A percentile compares a stretch with the other conserved stretches of the same genome.
phyloP scores from a whole-genome alignment of 2,329 filamentous ascomycete genomes.

The Magnaporthiopsis incrustans region DNA sequence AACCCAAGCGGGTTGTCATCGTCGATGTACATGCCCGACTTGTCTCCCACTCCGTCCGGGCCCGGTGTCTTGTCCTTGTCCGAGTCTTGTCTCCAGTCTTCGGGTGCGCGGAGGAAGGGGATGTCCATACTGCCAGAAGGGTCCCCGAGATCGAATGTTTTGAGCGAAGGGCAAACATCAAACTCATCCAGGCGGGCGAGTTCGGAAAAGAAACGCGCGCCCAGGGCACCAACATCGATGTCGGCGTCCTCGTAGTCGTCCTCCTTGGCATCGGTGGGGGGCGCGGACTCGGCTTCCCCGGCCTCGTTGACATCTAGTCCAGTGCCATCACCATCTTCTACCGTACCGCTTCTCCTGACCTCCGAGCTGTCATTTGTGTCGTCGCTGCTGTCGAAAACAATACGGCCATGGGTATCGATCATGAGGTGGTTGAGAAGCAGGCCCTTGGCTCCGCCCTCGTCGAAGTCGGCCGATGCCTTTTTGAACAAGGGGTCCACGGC shows the following conservation, averaged over 20 bases:
- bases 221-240: constrained; percentile 70
- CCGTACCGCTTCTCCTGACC: constrained; percentile 24
- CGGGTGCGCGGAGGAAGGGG: constrained; percentile 81
- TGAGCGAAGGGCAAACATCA: constrained; percentile 90
- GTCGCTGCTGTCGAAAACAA: constrained; percentile 97
- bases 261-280: constrained; percentile 15
- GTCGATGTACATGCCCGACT: constrained; percentile 76
- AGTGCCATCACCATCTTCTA: constrained; percentile 28
- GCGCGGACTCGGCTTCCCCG: constrained; percentile 26
- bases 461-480: constrained; percentile 95
- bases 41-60: constrained; percentile 46
- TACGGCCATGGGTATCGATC: constrained; percentile 84
- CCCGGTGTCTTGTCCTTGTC: constrained; percentile 53
- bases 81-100: constrained; percentile 71
- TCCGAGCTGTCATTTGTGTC: constrained; percentile 52
- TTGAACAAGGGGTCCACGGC: constrained; percentile 98
- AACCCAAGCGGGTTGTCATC: constrained; percentile 80
- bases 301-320: neutral
- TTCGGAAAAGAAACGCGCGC: constrained; percentile 78
- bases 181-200: constrained; percentile 69
- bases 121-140: constrained; percentile 79
- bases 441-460: constrained; percentile 94
- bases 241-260: constrained; percentile 54
- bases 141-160: constrained; percentile 86
- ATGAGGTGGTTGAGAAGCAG: constrained; percentile 92